Base-by-base conservation (phyloP, 2,329 filamentous ascomycete species). In the Triangularia verruculosa region DNA sequence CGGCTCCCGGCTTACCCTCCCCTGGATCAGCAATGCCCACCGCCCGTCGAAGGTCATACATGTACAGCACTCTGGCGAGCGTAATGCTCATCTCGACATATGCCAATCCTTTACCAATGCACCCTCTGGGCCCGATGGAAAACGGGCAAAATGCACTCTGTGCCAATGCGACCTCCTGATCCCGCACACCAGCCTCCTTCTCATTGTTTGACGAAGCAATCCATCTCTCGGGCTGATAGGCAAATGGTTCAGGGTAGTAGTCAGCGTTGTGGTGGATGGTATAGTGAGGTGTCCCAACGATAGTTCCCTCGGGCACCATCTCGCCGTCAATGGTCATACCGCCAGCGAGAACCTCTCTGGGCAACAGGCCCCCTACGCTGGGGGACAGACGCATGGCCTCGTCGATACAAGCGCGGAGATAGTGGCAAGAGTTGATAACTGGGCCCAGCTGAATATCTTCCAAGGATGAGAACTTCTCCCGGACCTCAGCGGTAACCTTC, bases 141-240 rank as follows among this genome's bases (percentile, higher is more conserved):
- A 92, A 92, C 1, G 91, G 89, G 66, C 88, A 92, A 76, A 91
- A 94, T 0, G 90, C 90, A 32, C 80, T 82, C 58, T 89, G 83
- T 1, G 89, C 88, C 4, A 78, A 71, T 2, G 80, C 77, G 1
- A 85, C 77, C 59, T 85, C 83, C 1, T 81, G 79, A 63, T 83
- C 81, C 4, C 77, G 82, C 0, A 81, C 80, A 28, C 73, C 69
- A 62, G 73, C 69, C 15, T 59, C 64, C n/a, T 59, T 34, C 15
- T 74, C 28, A 67, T 74, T 77, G 78, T 4, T 82, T 83, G 1
- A 76, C 25, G 22, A 27, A 15, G 22, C 75, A 15, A 89, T 77
- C 88, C 88, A 91, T 24, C 88, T 83, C 78, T 90, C 87, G 0
- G 88, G 88, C 1, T 80, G 72, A 71, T 84, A 91, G 0, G 76